Evolutionary conservation across 768 basidiomycete species (phyloP).

Genomic region (Porpolomopsis calyptriformis): DNA sequence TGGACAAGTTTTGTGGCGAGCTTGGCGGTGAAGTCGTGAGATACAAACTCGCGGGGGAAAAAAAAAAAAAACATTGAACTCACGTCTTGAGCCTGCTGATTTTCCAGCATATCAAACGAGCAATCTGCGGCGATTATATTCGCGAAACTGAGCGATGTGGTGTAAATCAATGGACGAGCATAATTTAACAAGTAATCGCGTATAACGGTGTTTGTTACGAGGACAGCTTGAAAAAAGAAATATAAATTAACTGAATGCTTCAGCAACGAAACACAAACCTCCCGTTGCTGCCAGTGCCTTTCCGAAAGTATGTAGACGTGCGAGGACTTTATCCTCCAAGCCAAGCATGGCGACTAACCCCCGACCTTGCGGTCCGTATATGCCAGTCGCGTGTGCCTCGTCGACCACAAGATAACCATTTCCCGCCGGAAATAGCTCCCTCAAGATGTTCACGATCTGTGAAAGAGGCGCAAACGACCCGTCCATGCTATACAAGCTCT

Average conservation of each 20-base stretch:
- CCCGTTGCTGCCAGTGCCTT: slow-evolving; percentile 82
- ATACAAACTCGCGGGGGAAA: not conserved
- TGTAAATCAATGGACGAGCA: slow-evolving; percentile 84
- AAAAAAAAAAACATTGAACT: slow-evolving; percentile 13
- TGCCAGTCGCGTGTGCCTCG: slow-evolving; percentile 88
- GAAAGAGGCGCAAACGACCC: slow-evolving; percentile 75
- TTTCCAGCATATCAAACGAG: slow-evolving; percentile 68
- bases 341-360: slow-evolving; percentile 67
- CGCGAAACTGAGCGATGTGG: slow-evolving; percentile 70
- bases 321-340: slow-evolving; percentile 60
- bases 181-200: slow-evolving; percentile 87
- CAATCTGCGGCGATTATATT: slow-evolving; percentile 68
- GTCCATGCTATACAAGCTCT: slow-evolving; percentile 93
- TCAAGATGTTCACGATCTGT: slow-evolving; percentile 53
- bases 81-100: slow-evolving; percentile 55
- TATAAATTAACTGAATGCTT: not conserved
- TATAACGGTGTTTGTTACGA: slow-evolving; percentile 61
- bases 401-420: slow-evolving; percentile 77
- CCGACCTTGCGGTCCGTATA: slow-evolving; percentile 71
- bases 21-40: slow-evolving; percentile 10
- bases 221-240: slow-evolving; percentile 41
- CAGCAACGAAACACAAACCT: slow-evolving; percentile 39
- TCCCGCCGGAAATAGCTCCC: slow-evolving; percentile 46
- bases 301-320: slow-evolving; percentile 84
- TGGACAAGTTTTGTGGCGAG: slow-evolving; percentile 30